phyloP scores from a whole-genome alignment of 2,329 filamentous ascomycete genomes.

The Pseudocercospora macadamiae region DNA sequence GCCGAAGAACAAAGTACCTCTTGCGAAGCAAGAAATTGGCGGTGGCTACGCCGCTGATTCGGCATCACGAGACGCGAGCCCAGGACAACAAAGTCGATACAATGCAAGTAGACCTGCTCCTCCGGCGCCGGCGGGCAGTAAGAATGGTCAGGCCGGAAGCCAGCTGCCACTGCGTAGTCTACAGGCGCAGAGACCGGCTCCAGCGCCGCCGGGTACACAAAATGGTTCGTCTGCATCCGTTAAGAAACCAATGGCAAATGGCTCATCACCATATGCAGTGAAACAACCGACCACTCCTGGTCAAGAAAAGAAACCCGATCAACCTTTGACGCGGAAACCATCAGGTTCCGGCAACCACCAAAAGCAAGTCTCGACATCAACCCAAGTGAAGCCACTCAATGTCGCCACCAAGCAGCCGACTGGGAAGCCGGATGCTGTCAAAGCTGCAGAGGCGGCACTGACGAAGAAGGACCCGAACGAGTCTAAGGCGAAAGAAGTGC shows the following conservation, averaged over 20 bases:
- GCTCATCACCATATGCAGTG: slow-evolving; percentile 33
- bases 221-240: slow-evolving; percentile 30
- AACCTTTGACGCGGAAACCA: slow-evolving; percentile 35
- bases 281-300: slow-evolving; percentile 33
- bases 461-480: slow-evolving; percentile 76
- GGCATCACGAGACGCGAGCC: slow-evolving; percentile 44
- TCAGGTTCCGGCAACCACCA: slow-evolving; percentile 32
- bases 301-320: slow-evolving; percentile 30
- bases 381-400: slow-evolving; percentile 56
- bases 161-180: slow-evolving; percentile 49
- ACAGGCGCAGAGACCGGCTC: slow-evolving; percentile 67
- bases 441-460: slow-evolving; percentile 86
- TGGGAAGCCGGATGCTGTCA: slow-evolving; percentile 67
- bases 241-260: slow-evolving; percentile 31
- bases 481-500: slow-evolving; percentile 79
- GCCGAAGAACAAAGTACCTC: slow-evolving; percentile 75
- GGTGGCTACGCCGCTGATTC: slow-evolving; percentile 60
- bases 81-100: slow-evolving; percentile 65
- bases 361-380: slow-evolving; percentile 28
- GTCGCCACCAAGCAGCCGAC: slow-evolving; percentile 52
- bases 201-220: slow-evolving; percentile 37
- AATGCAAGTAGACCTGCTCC: slow-evolving; percentile 85
- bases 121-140: slow-evolving; percentile 35
- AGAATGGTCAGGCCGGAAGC: slow-evolving; percentile 31
- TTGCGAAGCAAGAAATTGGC: slow-evolving; percentile 89